Evolutionary conservation across 2,329 filamentous ascomycete genomes (phyloP).

Genomic region (Xylariaceae sp.): DNA sequence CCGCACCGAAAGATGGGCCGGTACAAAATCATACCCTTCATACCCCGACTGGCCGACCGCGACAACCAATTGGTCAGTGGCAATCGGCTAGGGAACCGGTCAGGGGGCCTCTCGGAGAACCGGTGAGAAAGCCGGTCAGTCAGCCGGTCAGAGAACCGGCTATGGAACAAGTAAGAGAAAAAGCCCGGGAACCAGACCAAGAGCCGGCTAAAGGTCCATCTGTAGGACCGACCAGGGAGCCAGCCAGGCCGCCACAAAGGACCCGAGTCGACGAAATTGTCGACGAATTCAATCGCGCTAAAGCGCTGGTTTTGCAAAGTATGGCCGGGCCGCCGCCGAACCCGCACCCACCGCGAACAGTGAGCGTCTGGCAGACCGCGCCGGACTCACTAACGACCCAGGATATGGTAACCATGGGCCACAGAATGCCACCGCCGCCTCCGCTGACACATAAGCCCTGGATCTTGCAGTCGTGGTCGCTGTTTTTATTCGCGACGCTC

Average conservation of each 20-base stretch:
- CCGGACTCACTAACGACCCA: constrained; percentile 27
- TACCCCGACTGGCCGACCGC: neutral
- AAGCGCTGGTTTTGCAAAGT: constrained; percentile 6
- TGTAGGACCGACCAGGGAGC: neutral
- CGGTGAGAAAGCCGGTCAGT: neutral
- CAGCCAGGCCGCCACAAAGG: neutral
- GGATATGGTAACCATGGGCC: constrained; percentile 33
- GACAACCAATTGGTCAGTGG: neutral
- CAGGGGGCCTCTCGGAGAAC: neutral
- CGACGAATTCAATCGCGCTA: constrained; percentile 9
- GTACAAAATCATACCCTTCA: constrained; percentile 3
- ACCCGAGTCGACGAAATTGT: constrained; percentile 8
- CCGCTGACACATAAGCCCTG: constrained; percentile 64
- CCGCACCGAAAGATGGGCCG: neutral
- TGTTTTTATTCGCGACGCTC: constrained; percentile 54
- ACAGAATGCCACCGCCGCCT: constrained; percentile 34
- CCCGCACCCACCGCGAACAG: constrained; percentile 24
- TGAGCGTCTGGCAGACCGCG: constrained; percentile 30
- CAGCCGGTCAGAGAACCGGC: neutral
- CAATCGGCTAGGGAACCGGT: neutral
- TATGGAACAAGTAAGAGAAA: neutral
- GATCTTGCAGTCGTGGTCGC: constrained; percentile 61
- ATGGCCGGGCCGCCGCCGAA: constrained; percentile 4
- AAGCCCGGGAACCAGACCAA: neutral
- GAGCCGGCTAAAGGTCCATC: neutral